Evolutionary conservation across 2,329 filamentous ascomycete species (phyloP).

Genomic region (Aspergillus uvarum): DNA sequence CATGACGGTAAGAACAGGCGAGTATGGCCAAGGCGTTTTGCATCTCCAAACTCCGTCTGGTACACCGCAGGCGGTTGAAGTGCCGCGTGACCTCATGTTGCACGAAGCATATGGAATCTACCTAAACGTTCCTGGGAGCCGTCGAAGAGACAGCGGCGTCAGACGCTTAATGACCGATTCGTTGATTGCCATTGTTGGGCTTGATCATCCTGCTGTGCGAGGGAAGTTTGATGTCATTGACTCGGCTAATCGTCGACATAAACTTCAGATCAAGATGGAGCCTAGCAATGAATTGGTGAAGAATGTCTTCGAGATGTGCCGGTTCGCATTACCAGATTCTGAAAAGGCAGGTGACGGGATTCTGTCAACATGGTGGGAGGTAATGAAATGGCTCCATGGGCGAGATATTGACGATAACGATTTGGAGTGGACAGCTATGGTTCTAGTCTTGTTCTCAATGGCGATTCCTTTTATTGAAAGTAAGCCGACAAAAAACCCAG

Average conservation of each 20-base stretch:
- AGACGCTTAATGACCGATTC: slow-evolving; percentile 47
- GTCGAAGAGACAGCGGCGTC: slow-evolving; percentile 55
- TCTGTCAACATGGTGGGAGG: slow-evolving; percentile 71
- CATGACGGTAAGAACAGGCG: slow-evolving; percentile 66
- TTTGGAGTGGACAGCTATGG: slow-evolving; percentile 68
- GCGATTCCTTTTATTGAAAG: slow-evolving; percentile 59
- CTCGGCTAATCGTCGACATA: slow-evolving; percentile 61
- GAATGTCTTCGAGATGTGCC: slow-evolving; percentile 61
- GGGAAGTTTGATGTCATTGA: slow-evolving; percentile 69
- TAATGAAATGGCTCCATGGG: slow-evolving; percentile 65
- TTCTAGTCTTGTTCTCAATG: slow-evolving; percentile 63
- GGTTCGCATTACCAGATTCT: slow-evolving; percentile 61
- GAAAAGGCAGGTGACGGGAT: slow-evolving; percentile 59
- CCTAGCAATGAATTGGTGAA: slow-evolving; percentile 63
- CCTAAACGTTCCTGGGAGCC: slow-evolving; percentile 51
- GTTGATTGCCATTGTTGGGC: slow-evolving; percentile 47
- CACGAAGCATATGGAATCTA: slow-evolving; percentile 62
- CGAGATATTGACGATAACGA: slow-evolving; percentile 52
- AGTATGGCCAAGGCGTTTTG: slow-evolving; percentile 63
- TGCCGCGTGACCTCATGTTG: slow-evolving; percentile 59
- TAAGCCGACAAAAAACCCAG: slow-evolving; percentile 32
- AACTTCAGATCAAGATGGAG: slow-evolving; percentile 66
- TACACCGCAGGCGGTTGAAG: slow-evolving; percentile 63
- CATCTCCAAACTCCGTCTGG: slow-evolving; percentile 77
- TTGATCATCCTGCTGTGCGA: slow-evolving; percentile 59